A percentile compares a stretch with the other conserved stretches of the same genome.
Conservation (phyloP, 345 rosid genomes). For the Eucalyptus curtisii region DNA sequence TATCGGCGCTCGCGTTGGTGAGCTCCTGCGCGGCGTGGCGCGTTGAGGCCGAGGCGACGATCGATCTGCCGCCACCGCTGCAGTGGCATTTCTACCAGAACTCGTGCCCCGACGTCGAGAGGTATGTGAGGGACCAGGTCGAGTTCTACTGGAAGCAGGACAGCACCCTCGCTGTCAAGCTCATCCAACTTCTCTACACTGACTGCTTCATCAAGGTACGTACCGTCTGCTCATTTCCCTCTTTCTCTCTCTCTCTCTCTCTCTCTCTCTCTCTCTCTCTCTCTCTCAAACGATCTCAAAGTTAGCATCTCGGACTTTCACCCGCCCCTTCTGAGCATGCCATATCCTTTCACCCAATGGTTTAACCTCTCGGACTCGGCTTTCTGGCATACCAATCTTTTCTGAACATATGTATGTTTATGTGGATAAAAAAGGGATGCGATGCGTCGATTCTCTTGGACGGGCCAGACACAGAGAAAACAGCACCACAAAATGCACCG, state of each 20-base stretch:
- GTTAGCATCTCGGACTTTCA: not conserved
- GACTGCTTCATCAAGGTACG: not conserved
- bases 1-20: not conserved
- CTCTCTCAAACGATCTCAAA: not conserved
- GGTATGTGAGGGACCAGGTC: not conserved
- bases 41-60: not conserved
- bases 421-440: not conserved
- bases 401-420: not conserved
- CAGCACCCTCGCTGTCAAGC: not conserved
- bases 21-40: not conserved
- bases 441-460: not conserved
- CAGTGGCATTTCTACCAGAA: not conserved
- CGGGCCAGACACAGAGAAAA: not conserved
- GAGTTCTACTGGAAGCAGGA: not conserved
- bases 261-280: not conserved
- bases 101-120: not conserved
- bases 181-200: not conserved
- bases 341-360: not conserved
- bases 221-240: not conserved
- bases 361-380: not conserved
- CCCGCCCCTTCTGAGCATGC: not conserved
- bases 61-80: not conserved
- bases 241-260: too few relatives aligned
- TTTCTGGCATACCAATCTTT: not conserved
- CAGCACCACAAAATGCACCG: constrained; percentile 3